Conservation (phyloP, 1,284 basidiomycete genomes). For the Moesziomyces globuligerus region DNA sequence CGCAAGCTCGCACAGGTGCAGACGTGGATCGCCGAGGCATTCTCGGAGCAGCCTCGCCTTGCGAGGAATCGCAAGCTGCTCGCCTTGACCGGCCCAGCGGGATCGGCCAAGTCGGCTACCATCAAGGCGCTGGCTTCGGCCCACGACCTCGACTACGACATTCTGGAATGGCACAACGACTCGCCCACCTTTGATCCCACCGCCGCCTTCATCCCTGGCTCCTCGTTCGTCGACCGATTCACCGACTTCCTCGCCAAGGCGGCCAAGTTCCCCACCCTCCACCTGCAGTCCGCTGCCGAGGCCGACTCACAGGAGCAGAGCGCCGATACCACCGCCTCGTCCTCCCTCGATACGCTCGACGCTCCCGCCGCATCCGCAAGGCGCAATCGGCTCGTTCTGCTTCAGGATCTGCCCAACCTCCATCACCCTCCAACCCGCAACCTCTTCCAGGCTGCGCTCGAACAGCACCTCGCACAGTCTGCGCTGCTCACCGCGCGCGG, state of each 20-base stretch:
- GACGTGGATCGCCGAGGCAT: slow-evolving; percentile 84
- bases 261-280: slow-evolving; percentile 44
- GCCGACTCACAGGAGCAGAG: background rate
- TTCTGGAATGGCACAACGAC: slow-evolving; percentile 85
- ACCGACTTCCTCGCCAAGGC: slow-evolving; percentile 51
- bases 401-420: slow-evolving; percentile 93
- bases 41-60: slow-evolving; percentile 74
- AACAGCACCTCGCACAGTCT: slow-evolving; percentile 35
- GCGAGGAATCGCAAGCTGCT: slow-evolving; percentile 81
- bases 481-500: slow-evolving; percentile 11
- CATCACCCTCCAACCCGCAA: slow-evolving; percentile 73
- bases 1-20: slow-evolving; percentile 85
- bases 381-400: slow-evolving; percentile 74
- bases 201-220: background rate
- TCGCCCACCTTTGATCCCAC: slow-evolving; percentile 13
- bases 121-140: slow-evolving; percentile 75
- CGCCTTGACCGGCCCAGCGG: slow-evolving; percentile 86
- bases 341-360: slow-evolving; percentile 8
- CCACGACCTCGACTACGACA: slow-evolving; percentile 79
- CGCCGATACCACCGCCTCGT: slow-evolving; percentile 5
- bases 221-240: slow-evolving; percentile 51
- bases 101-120: slow-evolving; percentile 88
- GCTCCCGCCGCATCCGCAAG: background rate
- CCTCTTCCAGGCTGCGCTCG: slow-evolving; percentile 79
- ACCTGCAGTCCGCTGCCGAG: slow-evolving; percentile 10